These are phyloP conservation scores for Vigna nakashimae DNA, from an alignment of 306 rosid species.

Conservation along the genomic window DNA sequence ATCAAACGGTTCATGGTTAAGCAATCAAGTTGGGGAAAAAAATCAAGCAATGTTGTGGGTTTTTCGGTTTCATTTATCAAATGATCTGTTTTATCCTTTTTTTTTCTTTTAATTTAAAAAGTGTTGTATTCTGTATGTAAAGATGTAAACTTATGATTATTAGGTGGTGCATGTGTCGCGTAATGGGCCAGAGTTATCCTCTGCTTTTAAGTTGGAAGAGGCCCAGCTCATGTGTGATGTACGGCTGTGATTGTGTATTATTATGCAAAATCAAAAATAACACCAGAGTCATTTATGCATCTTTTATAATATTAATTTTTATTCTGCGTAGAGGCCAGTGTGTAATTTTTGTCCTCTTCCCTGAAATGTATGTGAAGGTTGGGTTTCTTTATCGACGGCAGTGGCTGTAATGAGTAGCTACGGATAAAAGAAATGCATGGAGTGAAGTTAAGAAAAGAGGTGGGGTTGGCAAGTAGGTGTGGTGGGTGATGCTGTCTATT, in stretches of 20 bases:
- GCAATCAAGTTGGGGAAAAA: slow-evolving; percentile 23
- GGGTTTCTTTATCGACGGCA: slow-evolving; percentile 23
- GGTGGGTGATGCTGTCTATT: slow-evolving; percentile 15
- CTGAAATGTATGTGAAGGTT: slow-evolving; percentile 23
- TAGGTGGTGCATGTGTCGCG: slow-evolving; percentile 42
- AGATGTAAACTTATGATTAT: slow-evolving; percentile 42
- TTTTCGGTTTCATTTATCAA: slow-evolving; percentile 31
- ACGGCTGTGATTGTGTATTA: slow-evolving; percentile 48
- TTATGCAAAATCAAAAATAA: slow-evolving; percentile 42
- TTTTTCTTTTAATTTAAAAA: background rate
- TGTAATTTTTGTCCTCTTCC: slow-evolving; percentile 40
- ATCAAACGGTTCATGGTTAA: slow-evolving; percentile 29
- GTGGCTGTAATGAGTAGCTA: background rate
- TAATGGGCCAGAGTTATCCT: slow-evolving; percentile 46
- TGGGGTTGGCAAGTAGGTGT: background rate
- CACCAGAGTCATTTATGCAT: slow-evolving; percentile 29
- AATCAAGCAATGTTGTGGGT: slow-evolving; percentile 42
- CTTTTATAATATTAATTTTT: background rate
- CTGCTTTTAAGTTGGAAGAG: slow-evolving; percentile 48
- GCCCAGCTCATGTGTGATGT: slow-evolving; percentile 50
- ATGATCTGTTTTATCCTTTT: slow-evolving; percentile 7
- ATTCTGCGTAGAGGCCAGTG: too few relatives aligned
- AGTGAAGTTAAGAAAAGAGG: background rate
- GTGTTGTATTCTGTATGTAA: slow-evolving; percentile 48
- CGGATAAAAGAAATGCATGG: background rate